These are phyloP conservation scores for Aegilops longissima DNA, from an alignment of 176 grass and related monocot species.

Conservation along the genomic window DNA sequence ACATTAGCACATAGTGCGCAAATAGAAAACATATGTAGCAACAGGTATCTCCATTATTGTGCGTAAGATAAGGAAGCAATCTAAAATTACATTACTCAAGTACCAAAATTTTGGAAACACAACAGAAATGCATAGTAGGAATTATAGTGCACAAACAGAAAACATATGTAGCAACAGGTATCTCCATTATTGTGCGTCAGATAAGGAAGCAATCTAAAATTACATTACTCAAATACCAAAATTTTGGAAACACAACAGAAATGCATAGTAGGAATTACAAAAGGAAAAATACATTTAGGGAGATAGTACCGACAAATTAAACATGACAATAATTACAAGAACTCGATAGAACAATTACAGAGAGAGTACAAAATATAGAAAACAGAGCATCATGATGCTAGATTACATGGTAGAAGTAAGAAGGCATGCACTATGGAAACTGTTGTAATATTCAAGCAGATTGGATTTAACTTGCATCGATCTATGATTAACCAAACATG, in stretches of 20 bases:
- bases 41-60: neutral
- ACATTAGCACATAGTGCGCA: neutral
- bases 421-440: conserved; percentile 15
- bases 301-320: neutral
- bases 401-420: neutral
- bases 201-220: conserved; percentile 16
- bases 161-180: conserved; percentile 5
- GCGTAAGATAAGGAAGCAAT: neutral
- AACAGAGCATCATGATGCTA: conserved; percentile 3
- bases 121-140: no score
- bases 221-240: conserved; percentile 15
- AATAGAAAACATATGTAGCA: neutral
- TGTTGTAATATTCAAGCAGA: conserved; percentile 17
- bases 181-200: neutral
- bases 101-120: conserved; percentile 6
- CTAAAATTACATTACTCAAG: conserved; percentile 18
- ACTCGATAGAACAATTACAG: conserved; percentile 3
- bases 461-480: neutral
- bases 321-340: conserved; percentile 13
- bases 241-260: neutral
- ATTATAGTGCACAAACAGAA: neutral
- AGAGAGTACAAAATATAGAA: neutral
- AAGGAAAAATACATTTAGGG: neutral
- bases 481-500: neutral
- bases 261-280: neutral